Evolutionary conservation across 805 yeast species (phyloP).

Genomic region (Ogataea nonfermentans): DNA sequence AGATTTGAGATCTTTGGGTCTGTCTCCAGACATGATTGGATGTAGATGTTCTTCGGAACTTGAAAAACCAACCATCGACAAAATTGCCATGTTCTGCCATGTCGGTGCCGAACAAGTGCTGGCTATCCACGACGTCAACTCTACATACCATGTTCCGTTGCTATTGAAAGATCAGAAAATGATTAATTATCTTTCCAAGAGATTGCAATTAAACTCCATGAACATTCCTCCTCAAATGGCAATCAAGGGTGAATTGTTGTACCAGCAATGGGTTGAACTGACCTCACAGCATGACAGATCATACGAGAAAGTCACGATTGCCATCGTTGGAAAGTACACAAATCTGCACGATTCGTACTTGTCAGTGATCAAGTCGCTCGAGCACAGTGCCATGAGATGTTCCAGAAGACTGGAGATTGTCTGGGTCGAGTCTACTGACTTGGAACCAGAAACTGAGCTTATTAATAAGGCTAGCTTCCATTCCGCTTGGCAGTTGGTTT

Average conservation of each 20-base stretch:
- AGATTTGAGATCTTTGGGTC: conserved; percentile 92
- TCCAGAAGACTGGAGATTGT: conserved; percentile 78
- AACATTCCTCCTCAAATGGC: conserved; percentile 47
- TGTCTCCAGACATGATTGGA: conserved; percentile 95
- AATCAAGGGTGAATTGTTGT: conserved; percentile 64
- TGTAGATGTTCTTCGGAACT: conserved; percentile 90
- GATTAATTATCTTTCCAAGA: conserved; percentile 66
- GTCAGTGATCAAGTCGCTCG: conserved; percentile 92
- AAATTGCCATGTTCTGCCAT: conserved; percentile 98
- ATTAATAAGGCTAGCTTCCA: conserved; percentile 75
- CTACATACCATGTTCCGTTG: conserved; percentile 96
- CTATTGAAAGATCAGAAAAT: conserved; percentile 83
- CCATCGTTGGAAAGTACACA: conserved; percentile 96
- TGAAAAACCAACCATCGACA: conserved; percentile 82
- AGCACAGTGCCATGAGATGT: conserved; percentile 92
- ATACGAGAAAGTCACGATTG: conserved; percentile 85
- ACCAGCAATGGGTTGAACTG: conserved; percentile 74
- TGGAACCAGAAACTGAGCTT: conserved; percentile 70
- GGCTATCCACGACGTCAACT: conserved; percentile 94
- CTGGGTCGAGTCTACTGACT: conserved; percentile 94
- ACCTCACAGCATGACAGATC: conserved; percentile 81
- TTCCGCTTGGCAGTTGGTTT: conserved; percentile 91
- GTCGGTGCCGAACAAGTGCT: conserved; percentile 98
- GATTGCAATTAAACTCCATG: conserved; percentile 58
- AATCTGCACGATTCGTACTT: conserved; percentile 92